Evolutionary conservation across 2,329 filamentous ascomycete genomes (phyloP), one percentile per base, ranked within the genome.

Genomic region (Arthrobotrys sinensis): DNA sequence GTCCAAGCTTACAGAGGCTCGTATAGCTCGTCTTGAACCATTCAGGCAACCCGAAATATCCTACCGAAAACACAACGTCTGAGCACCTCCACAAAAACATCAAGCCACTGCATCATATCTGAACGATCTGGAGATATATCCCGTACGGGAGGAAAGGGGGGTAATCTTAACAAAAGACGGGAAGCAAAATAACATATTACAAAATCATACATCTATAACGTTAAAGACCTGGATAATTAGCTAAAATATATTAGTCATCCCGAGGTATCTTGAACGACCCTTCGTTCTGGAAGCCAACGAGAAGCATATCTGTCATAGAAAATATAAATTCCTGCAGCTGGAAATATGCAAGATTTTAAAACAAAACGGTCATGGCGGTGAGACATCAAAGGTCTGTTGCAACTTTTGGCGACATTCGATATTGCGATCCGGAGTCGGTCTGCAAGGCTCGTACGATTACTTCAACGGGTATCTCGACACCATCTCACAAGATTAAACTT

Each of bases 231-330:
- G 55, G 55, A 60, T 60, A 60, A 60, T 60, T 60, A 60, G 55
- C 55, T 60, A 60, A 60, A 40, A 60, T 60, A 60, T 60, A 60
- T 60, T 60, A 60, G 55, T 60, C 55, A 60, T 60, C 55, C 55
- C 55, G 55, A 60, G 55, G 55, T 16, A 34, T 34, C 21, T 48
- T 24, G 10, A 60, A 40, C 7, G 11, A 34, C 32, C 1, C 14
- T 14, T 57, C 32, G 11, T 34, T 28, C 12, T 34, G 50, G 8
- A 57, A 57, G 34, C 52, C 14, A 34, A 16, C 34, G 34, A 57
- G 21, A 2, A 52, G 11, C 55, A 43, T 8, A 24, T 12, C 52
- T 57, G 52, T 57, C 52, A 57, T 16, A 4, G 4, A 57, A 38
- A 38, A 57, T 38, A 57, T 57, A 57, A 36, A 57, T 43, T 60